Base-by-base conservation (phyloP, 345 rosid genomes). In the Hibiscus trionum region DNA sequence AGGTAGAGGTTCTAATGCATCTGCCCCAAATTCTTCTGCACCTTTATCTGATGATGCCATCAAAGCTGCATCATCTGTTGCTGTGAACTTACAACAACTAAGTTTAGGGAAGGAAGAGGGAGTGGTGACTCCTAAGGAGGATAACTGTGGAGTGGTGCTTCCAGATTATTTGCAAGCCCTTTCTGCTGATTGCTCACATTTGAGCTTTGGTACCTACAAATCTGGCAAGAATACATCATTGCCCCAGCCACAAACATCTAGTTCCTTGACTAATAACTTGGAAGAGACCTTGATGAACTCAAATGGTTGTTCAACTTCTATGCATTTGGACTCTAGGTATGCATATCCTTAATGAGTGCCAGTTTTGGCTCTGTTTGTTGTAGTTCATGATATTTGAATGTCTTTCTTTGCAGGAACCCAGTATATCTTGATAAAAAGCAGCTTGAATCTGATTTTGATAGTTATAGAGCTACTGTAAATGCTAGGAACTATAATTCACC, bases 121-220 rank as follows among this genome's bases (percentile, higher is more conserved):
- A 31, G 71, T 24, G 8, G 62, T 50, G 39, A 57, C 71, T 53
- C 47, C 46, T 46, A 46, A 75, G 49, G 78, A 76, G 37, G 75
- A 79, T 35, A 72, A 77, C 14, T 31, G 26, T 73, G 61, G 72
- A 21, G 76, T 87, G 55, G 83, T 83, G 69, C 77, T 87, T 79
- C 91, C 91, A 37, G 65, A 71, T 67, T 44, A 78, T 82, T 67
- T 87, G 64, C 87, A 76, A 75, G 79, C 79, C 60, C 75, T 83
- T 26, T 80, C 82, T 47, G 81, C 83, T 37, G 88, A 80, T 63
- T 83, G 86, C 62, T 80, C 82, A 26, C 84, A 85, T 76, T 82
- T 87, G 77, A 87, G 77, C 77, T 85, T 87, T 62, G 88, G 91
- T 56, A 83, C 87, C 74, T 85, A 75, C 37, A 85, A 76, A 26